phyloP scores from a whole-genome alignment of 345 rosid genomes.

The Cardamine chenopodiifolia region DNA sequence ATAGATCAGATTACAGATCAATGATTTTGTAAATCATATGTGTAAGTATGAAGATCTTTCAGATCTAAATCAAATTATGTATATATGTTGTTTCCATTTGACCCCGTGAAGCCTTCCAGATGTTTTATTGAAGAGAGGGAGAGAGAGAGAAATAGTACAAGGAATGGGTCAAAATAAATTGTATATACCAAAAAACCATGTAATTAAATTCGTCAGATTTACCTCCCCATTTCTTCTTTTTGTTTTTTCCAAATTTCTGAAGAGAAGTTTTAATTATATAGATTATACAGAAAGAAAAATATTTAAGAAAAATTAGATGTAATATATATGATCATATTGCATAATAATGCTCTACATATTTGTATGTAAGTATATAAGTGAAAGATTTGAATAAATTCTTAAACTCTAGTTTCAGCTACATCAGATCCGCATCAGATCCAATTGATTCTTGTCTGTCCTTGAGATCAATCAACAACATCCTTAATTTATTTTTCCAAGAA shows the following conservation, averaged over 20 bases:
- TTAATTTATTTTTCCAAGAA: constrained; percentile 36
- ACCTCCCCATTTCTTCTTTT: background rate
- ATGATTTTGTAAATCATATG: background rate
- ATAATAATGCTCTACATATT: background rate
- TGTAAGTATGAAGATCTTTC: background rate
- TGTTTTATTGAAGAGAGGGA: constrained; percentile 35
- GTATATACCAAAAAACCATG: constrained; percentile 27
- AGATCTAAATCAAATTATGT: constrained; percentile 30
- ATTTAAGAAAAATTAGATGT: background rate
- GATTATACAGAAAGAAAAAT: constrained; percentile 1
- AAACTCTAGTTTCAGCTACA: constrained; percentile 22
- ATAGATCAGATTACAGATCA: constrained; percentile 19
- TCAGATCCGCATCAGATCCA: constrained; percentile 28
- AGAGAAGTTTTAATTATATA: background rate
- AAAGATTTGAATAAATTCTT: background rate
- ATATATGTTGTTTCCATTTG: constrained; percentile 24
- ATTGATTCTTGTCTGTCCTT: constrained; percentile 33
- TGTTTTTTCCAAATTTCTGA: background rate
- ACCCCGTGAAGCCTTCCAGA: constrained; percentile 28
- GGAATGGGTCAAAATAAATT: constrained; percentile 38
- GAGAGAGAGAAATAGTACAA: constrained; percentile 26
- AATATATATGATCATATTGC: background rate
- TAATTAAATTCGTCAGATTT: constrained; percentile 18
- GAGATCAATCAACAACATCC: constrained; percentile 31
- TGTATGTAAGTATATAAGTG: background rate